Evolutionary conservation across 2,329 filamentous ascomycete genomes (phyloP), one percentile per base, ranked within the genome.

Genomic region (Aureobasidium sp.): DNA sequence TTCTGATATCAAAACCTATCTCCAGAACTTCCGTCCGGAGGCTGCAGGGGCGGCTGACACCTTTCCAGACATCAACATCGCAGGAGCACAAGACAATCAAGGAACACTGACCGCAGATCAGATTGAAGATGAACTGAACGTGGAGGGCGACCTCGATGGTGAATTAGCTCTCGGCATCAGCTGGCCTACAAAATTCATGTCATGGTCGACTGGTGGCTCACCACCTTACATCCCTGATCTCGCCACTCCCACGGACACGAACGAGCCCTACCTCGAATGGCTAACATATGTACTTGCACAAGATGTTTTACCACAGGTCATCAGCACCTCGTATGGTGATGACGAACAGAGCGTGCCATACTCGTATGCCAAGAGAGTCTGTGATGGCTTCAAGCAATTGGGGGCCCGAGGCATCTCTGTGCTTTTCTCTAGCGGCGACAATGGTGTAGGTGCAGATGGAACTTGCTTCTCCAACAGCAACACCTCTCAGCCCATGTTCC

Each of bases 221-320:
- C 83, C 78, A 52, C 81, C 80, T 1, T 81, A 81, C 68, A 72
- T 77, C 12, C 78, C 82, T 0, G 78, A 83, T 49, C 66, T 76
- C 12, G 76, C 66, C 69, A 74, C 73, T 59, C 70, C 78, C 22
- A 75, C 66, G 24, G 80, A 85, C 70, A 79, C 77, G 65, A 89
- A 88, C 70, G 87, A 90, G 74, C 85, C 85, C 0, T 88, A 87
- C 70, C 76, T 88, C 1, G 79, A 80, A 19, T 87, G 82, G 75
- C 75, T 87, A 9, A 78, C 80, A 49, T 82, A 82, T 71, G 69
- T 88, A 2, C 77, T 85, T 2, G 71, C 73, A 2, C 79, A 86
- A 19, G 67, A 72, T 0, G 71, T 83, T 27, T 76, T 88, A 1
- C 85, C 86, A 0, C 80, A 83, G 61, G 81, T 85, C 14, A 81